Percentiles rank a stretch among this genome's conserved stretches.
Conservation (phyloP, 768 basidiomycete genomes). For the Pholiota conissans region DNA sequence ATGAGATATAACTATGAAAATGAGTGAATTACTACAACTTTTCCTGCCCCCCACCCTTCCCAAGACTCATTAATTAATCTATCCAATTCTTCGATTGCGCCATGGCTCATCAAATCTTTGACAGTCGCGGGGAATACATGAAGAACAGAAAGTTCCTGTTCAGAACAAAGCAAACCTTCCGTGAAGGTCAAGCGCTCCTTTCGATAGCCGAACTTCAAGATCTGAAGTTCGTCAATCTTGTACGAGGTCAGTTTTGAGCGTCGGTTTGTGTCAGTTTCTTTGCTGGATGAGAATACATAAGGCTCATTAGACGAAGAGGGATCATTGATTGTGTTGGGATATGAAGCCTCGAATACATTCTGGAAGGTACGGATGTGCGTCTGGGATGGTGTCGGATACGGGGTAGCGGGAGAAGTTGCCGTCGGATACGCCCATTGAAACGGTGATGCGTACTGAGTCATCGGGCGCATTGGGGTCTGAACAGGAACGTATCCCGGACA, state of each 20-base stretch:
- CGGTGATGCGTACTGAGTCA: too few species aligned
- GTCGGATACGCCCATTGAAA: too few species aligned
- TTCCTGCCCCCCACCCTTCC: constrained; percentile 4
- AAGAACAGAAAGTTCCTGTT: constrained; percentile 5
- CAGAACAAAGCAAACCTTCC: background rate
- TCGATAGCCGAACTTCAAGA: constrained; percentile 8
- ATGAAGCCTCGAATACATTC: too few species aligned
- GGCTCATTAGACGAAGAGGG: too few species aligned
- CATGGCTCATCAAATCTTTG: background rate
- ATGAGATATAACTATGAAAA: too few species aligned
- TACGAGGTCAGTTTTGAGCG: background rate
- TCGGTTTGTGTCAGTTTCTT: constrained; percentile 3
- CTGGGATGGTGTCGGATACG: too few species aligned
- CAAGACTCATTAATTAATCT: constrained; percentile 1
- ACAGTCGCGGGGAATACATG: background rate
- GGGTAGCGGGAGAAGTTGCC: too few species aligned
- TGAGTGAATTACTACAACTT: too few species aligned
- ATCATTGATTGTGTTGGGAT: too few species aligned
- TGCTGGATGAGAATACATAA: constrained; percentile 9
- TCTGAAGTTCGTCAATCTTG: constrained; percentile 8
- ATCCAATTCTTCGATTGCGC: background rate
- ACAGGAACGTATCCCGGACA: too few species aligned
- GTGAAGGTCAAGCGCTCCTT: constrained; percentile 2
- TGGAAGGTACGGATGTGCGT: too few species aligned
- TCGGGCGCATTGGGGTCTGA: too few species aligned